Conservation (phyloP, 192 early-diverging fungal genomes). For the Mortierella claussenii region DNA sequence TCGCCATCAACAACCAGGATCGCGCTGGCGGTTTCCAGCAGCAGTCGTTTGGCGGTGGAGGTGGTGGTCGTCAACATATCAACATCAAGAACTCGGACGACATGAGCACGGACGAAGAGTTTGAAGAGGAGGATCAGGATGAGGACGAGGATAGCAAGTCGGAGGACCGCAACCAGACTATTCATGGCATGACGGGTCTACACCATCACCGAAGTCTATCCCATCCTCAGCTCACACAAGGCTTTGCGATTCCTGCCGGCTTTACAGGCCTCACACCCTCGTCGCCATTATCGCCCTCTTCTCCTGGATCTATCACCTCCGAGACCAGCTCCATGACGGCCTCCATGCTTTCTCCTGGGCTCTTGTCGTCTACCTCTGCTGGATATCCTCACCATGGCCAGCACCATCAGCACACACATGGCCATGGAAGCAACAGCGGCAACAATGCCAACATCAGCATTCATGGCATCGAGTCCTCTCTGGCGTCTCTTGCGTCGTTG, state of each 20-base stretch:
- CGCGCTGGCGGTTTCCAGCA: slow-evolving; percentile 15
- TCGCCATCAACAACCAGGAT: slow-evolving; percentile 11
- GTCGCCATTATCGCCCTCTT: slow-evolving; percentile 32
- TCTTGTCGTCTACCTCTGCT: slow-evolving; percentile 12
- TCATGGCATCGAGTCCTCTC: slow-evolving; percentile 41
- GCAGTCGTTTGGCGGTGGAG: slow-evolving; percentile 18
- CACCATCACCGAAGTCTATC: slow-evolving; percentile 40
- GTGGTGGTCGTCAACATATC: slow-evolving; percentile 38
- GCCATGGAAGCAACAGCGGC: background rate
- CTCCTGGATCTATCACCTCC: slow-evolving; percentile 34
- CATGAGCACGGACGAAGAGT: slow-evolving; percentile 34
- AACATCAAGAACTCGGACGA: slow-evolving; percentile 44
- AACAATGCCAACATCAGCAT: background rate
- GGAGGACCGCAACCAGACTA: slow-evolving; percentile 1
- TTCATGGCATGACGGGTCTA: slow-evolving; percentile 7
- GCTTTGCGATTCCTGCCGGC: slow-evolving; percentile 27
- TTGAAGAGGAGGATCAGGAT: slow-evolving; percentile 36
- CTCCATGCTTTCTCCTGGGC: slow-evolving; percentile 39
- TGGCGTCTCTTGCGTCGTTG: slow-evolving; percentile 41
- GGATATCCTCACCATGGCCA: slow-evolving; percentile 15
- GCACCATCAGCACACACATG: slow-evolving; percentile 13
- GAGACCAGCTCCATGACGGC: slow-evolving; percentile 26
- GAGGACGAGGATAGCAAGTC: slow-evolving; percentile 3
- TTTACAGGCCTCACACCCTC: slow-evolving; percentile 35
- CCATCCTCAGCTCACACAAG: slow-evolving; percentile 44